Conservation (phyloP, 2,329 filamentous ascomycete species). For the Gnomoniopsis sp. region DNA sequence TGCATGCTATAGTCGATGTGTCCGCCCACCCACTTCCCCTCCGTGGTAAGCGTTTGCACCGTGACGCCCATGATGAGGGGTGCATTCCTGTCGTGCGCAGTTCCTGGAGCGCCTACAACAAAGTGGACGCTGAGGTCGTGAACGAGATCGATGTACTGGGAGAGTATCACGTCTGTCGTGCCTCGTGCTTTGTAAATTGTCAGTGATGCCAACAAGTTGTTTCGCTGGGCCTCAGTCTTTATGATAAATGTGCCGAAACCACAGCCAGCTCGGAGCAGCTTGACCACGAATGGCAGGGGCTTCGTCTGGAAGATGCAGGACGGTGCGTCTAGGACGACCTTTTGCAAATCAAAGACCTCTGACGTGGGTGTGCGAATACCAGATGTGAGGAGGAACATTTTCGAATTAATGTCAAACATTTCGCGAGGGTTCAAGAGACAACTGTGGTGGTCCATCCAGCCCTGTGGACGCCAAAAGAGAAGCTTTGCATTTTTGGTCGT, state of each 20-base stretch:
- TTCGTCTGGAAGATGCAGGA: conserved; percentile 12
- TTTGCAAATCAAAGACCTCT: conserved; percentile 15
- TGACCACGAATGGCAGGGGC: conserved; percentile 22
- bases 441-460: conserved; percentile 22
- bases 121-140: conserved; percentile 24
- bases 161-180: conserved; percentile 20
- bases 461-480: conserved; percentile 24
- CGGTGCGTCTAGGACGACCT: conserved; percentile 2
- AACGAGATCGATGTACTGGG: conserved; percentile 21
- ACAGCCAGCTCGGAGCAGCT: conserved; percentile 23
- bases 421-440: conserved; percentile 21
- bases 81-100: conserved; percentile 15
- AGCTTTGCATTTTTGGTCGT: conserved; percentile 17
- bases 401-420: conserved; percentile 23
- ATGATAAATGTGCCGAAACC: conserved; percentile 24
- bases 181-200: conserved; percentile 18
- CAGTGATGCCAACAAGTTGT: conserved; percentile 14
- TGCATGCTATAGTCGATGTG: conserved; percentile 23
- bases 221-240: conserved; percentile 15
- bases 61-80: conserved; percentile 23
- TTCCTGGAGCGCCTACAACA: conserved; percentile 20
- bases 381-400: conserved; percentile 21
- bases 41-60: conserved; percentile 20
- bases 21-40: conserved; percentile 23
- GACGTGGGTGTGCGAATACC: conserved; percentile 21